Conservation (phyloP, 169 alveolate species). For the Hepatocystis sp. region DNA sequence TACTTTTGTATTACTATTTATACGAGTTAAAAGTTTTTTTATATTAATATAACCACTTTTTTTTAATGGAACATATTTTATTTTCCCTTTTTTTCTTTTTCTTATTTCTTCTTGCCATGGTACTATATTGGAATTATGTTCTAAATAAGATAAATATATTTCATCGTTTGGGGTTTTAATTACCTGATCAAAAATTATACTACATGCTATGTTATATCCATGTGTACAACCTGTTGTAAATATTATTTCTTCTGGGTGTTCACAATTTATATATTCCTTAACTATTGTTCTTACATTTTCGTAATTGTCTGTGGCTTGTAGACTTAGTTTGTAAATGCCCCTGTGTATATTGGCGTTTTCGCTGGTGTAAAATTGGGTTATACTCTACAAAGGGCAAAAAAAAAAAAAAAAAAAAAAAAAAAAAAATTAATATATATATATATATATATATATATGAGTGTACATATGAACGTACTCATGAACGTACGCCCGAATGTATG, state of each 20-base stretch:
- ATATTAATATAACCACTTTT: constrained; percentile 78
- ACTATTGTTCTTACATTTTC: constrained; percentile 73
- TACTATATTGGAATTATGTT: constrained; percentile 82
- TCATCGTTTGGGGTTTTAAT: constrained; percentile 74
- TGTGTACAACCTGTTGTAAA: constrained; percentile 85
- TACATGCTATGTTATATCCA: constrained; percentile 79
- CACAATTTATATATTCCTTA: constrained; percentile 73
- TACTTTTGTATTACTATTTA: constrained; percentile 69
- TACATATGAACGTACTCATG: too few relatives aligned
- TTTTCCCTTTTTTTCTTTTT: constrained; percentile 51
- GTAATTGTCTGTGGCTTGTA: constrained; percentile 72
- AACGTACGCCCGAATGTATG: too few relatives aligned
- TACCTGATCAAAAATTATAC: constrained; percentile 54
- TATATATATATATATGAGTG: too few relatives aligned
- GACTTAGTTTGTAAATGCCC: constrained; percentile 33
- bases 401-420: constrained; percentile 21
- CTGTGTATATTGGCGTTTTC: constrained; percentile 63
- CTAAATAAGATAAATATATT: constrained; percentile 78
- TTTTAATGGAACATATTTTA: constrained; percentile 75
- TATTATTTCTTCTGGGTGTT: constrained; percentile 72
- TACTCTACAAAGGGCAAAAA: constrained; percentile 56
- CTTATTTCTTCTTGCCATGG: constrained; percentile 82
- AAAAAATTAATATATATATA: too few relatives aligned
- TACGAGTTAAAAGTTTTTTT: constrained; percentile 52
- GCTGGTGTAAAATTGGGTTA: constrained; percentile 41